Base-by-base conservation (phyloP, 805 yeast genomes). In the Trichomonascus vanleenenianus region DNA sequence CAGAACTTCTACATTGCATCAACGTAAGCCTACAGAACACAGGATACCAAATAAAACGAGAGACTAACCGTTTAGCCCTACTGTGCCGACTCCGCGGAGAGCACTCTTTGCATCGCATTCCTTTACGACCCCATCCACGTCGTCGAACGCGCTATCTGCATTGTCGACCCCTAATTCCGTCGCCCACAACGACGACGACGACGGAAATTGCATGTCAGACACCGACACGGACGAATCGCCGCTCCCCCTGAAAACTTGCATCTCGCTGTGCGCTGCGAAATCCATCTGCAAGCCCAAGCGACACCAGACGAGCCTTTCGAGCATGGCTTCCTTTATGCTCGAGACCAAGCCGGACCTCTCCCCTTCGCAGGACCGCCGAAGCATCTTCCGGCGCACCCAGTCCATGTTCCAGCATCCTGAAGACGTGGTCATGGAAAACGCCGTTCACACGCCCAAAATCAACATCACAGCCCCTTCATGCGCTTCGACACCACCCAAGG, bases 351-450 rank as follows among this genome's bases (percentile, higher is more conserved):
- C 27, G 4, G 27, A 22, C 27, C 27, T 22, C 27, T 22, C 27
- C 27, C 27, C 27, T 8, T 22, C 27, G 27, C 27, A 22, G 27
- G 27, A 22, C 27, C 27, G 27, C 11, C 36, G 27, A 6, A 16
- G 39, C 19, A 31, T 15, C 59, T 72, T 74, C 47, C 66, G 86
- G 43, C 70, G 87, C 43, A 79, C 81, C 15, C 85, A 79, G 55
- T 78, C 85, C 40, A 78, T 82, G 85, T 80, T 74, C 61, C 80
- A 79, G 51, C 67, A 71, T n/a, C 69, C 74, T n/a, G 66, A 65
- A 48, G 79, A 75, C 47, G 60, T 73, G 39, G 57, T 71, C 9
- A 62, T 57, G 32, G 40, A 37, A 7, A 37, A 37, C 19, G 20
- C 19, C 19, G 22, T 10, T 10, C 12, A 34, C 38, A n/a, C 38